Evolutionary conservation across 2,329 filamentous ascomycete genomes (phyloP).

Genomic region (Orbilia blumenaviensis): DNA sequence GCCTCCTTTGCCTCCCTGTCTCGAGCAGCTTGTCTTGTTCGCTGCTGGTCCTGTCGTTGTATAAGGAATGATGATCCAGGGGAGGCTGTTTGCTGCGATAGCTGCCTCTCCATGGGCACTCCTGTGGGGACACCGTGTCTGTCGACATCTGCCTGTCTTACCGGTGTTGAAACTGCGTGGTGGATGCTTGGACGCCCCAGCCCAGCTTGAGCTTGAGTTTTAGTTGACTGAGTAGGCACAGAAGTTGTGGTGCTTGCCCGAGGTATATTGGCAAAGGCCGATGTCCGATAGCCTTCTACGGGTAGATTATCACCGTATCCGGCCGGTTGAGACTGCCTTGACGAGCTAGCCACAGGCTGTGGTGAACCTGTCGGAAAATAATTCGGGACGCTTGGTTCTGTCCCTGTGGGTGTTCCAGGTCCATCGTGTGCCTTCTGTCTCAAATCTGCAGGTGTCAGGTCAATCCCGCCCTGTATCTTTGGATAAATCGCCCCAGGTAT

Average conservation of each 20-base stretch:
- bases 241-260: slow-evolving; percentile 2
- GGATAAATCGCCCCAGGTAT: slow-evolving; percentile 72
- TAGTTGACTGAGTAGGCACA: slow-evolving; percentile 19
- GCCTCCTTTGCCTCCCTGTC: slow-evolving; percentile 44
- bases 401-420: slow-evolving; percentile 21
- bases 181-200: slow-evolving; percentile 23
- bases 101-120: slow-evolving; percentile 50
- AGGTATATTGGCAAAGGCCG: slow-evolving; percentile 12
- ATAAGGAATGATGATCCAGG: slow-evolving; percentile 57
- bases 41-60: slow-evolving; percentile 56
- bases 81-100: slow-evolving; percentile 54
- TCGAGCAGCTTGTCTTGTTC: slow-evolving; percentile 43
- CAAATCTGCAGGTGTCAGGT: slow-evolving; percentile 38
- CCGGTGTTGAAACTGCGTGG: slow-evolving; percentile 26
- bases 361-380: slow-evolving; percentile 32
- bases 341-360: neutral
- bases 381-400: slow-evolving; percentile 24
- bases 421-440: slow-evolving; percentile 47
- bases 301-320: slow-evolving; percentile 17
- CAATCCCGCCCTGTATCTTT: slow-evolving; percentile 43
- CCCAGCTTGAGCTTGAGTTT: slow-evolving; percentile 3
- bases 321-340: slow-evolving; percentile 26
- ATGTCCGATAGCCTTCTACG: slow-evolving; percentile 23
- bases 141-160: slow-evolving; percentile 24
- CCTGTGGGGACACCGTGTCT: slow-evolving; percentile 34